phyloP scores from a whole-genome alignment of 768 basidiomycete genomes.

The Suillus decipiens region DNA sequence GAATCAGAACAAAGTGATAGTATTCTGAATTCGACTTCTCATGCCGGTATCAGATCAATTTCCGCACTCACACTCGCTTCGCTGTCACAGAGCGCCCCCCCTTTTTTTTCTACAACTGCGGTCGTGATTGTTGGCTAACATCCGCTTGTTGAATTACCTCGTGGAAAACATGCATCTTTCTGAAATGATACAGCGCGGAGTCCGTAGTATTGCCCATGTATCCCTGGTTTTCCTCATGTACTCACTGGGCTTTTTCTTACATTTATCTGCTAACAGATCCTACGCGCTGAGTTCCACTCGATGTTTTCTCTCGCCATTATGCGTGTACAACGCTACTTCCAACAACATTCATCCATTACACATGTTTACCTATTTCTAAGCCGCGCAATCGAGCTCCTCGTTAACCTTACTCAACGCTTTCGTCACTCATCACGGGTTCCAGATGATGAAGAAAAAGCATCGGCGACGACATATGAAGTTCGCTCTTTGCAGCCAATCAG shows the following conservation, averaged over 20 bases:
- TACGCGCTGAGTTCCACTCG: not conserved
- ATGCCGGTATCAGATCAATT: constrained; percentile 4
- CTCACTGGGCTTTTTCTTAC: not conserved
- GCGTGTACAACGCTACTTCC: constrained; percentile 2
- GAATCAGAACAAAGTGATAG: not conserved
- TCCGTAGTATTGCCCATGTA: constrained; percentile 1
- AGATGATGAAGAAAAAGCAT: constrained; percentile 1
- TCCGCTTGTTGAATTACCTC: constrained; percentile 3
- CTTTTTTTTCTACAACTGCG: not conserved
- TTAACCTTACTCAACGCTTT: not conserved
- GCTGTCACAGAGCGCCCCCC: constrained; percentile 1
- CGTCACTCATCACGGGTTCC: not conserved
- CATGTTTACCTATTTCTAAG: not conserved
- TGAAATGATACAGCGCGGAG: constrained; percentile 2
- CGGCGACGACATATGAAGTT: not conserved
- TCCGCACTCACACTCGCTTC: constrained; percentile 6
- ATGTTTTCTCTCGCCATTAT: not conserved
- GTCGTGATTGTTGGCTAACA: constrained; percentile 4
- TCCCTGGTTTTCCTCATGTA: constrained; percentile 6
- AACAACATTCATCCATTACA: not conserved
- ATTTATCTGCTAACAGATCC: constrained; percentile 1
- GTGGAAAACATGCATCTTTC: constrained; percentile 5
- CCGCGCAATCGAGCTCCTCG: constrained; percentile 1
- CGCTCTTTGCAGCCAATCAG: not conserved
- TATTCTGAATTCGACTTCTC: not conserved